Percentiles rank a stretch among this genome's conserved stretches.
These are phyloP conservation scores for Parachaetomium inaequale DNA, from an alignment of 495 filamentous ascomycete species.

Conservation along the genomic window DNA sequence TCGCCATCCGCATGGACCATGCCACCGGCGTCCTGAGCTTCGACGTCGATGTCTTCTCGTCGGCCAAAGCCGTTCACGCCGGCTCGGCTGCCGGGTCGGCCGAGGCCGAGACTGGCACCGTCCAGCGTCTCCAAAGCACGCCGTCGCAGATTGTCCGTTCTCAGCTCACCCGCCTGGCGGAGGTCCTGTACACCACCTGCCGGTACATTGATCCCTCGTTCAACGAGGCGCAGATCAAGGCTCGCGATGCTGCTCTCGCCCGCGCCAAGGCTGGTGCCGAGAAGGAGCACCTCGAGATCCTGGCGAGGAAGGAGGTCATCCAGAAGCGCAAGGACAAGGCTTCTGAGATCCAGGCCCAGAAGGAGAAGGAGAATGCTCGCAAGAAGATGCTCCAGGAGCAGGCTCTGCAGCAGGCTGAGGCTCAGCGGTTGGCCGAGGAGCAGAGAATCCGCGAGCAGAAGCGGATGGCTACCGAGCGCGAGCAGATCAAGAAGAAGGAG, in stretches of 20 bases:
- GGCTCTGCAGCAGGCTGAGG: slow-evolving; percentile 82
- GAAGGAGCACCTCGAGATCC: slow-evolving; percentile 83
- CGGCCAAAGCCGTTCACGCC: slow-evolving; percentile 84
- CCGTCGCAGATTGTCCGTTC: slow-evolving; percentile 96
- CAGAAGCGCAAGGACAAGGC: slow-evolving; percentile 95
- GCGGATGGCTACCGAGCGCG: slow-evolving; percentile 83
- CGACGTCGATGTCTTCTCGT: slow-evolving; percentile 96
- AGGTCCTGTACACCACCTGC: slow-evolving; percentile 85
- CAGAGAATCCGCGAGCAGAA: slow-evolving; percentile 85
- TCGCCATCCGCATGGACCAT: slow-evolving; percentile 94
- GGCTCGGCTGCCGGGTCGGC: slow-evolving; percentile 84
- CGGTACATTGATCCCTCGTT: slow-evolving; percentile 91
- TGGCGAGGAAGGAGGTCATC: slow-evolving; percentile 85
- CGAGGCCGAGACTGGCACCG: slow-evolving; percentile 76
- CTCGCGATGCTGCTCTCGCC: slow-evolving; percentile 73
- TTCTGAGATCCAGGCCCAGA: slow-evolving; percentile 73
- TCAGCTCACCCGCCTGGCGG: slow-evolving; percentile 86
- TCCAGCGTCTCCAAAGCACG: slow-evolving; percentile 94
- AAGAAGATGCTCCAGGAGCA: slow-evolving; percentile 78
- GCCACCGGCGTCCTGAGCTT: slow-evolving; percentile 92
- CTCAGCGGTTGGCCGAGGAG: slow-evolving; percentile 80
- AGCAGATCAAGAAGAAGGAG: slow-evolving; percentile 88
- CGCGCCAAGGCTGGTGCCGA: slow-evolving; percentile 83
- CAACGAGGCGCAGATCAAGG: slow-evolving; percentile 70
- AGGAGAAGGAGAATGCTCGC: slow-evolving; percentile 88